Conservation (phyloP, 257 asterid genomes). For the Paraleonurus japonicus region DNA sequence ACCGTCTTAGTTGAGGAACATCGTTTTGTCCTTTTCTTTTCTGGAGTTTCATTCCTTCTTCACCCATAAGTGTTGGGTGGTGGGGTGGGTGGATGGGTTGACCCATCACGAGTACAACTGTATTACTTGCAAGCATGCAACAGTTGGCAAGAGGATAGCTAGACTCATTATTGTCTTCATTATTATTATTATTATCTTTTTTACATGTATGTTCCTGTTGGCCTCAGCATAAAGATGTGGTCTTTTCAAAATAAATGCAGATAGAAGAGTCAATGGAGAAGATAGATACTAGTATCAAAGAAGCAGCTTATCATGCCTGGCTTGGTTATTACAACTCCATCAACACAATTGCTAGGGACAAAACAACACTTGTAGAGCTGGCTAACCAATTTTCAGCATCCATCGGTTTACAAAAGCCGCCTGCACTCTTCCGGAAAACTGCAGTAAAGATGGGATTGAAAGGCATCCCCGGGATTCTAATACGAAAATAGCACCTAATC, state of each 20-base stretch:
- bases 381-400: conserved; percentile 78
- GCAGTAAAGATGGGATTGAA: conserved; percentile 89
- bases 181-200: neutral
- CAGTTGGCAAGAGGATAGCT: neutral
- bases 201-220: neutral
- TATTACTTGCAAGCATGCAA: neutral
- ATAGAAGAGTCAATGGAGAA: conserved; percentile 54
- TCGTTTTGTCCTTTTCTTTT: neutral
- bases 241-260: conserved; percentile 36
- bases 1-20: neutral
- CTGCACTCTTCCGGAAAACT: conserved; percentile 67
- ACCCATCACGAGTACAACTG: neutral
- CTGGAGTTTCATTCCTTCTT: neutral
- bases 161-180: neutral
- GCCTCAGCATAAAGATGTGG: neutral
- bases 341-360: conserved; percentile 66
- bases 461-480: conserved; percentile 67
- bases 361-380: conserved; percentile 71
- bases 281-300: conserved; percentile 68
- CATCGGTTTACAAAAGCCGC: conserved; percentile 78
- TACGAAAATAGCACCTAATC: conserved; percentile 42
- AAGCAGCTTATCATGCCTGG: conserved; percentile 90
- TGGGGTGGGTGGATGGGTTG: neutral
- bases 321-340: conserved; percentile 88
- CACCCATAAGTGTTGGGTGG: neutral